A percentile compares a stretch with the other conserved stretches of the same genome.
These are phyloP conservation scores for Conringia planisiliqua DNA, from an alignment of 345 rosid species.

Conservation along the genomic window DNA sequence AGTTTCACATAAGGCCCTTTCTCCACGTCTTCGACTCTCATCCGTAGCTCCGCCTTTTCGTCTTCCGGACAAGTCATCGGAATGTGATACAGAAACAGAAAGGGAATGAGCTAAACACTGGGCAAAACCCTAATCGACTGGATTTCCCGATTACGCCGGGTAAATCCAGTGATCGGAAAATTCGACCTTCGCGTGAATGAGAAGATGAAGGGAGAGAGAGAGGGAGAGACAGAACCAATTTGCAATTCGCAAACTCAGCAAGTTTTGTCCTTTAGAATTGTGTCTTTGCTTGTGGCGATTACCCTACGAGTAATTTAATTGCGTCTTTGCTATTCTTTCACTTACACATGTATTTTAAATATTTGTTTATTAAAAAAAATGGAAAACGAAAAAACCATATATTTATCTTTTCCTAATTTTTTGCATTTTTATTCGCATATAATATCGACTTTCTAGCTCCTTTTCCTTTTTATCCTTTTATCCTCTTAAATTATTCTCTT, in stretches of 20 bases:
- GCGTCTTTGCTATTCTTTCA: too few relatives aligned
- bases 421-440: background rate
- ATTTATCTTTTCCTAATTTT: background rate
- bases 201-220: background rate
- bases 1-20: slow-evolving; percentile 46
- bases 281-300: slow-evolving; percentile 4
- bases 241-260: background rate
- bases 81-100: background rate
- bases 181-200: background rate
- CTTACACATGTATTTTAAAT: too few relatives aligned
- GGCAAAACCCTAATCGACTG: background rate
- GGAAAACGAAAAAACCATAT: background rate
- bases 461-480: too few relatives aligned
- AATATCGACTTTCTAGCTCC: too few relatives aligned
- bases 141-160: slow-evolving; percentile 8
- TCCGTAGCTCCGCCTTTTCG: slow-evolving; percentile 45
- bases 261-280: background rate
- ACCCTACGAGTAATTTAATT: background rate
- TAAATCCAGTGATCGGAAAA: slow-evolving; percentile 20
- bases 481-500: too few relatives aligned
- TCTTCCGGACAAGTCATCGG: slow-evolving; percentile 48
- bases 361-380: too few relatives aligned
- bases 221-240: background rate
- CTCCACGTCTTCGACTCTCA: slow-evolving; percentile 33
- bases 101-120: background rate